A percentile compares a stretch with the other conserved stretches of the same genome.
Conservation (phyloP, 1,139 yeast genomes). For the Sugiyamaella pinicola region DNA sequence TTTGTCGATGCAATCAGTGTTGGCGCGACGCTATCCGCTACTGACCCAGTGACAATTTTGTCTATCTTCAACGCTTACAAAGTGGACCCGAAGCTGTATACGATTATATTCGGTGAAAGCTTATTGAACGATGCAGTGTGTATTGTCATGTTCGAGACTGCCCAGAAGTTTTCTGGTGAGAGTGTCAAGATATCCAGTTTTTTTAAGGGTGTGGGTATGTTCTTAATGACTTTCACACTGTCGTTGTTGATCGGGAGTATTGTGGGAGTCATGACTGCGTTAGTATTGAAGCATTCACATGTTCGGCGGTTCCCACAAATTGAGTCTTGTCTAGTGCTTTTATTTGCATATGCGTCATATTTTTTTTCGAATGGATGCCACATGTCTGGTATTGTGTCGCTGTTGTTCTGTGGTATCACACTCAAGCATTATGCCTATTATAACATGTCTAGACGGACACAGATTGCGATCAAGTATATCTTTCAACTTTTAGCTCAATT, state of each 20-base stretch:
- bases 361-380: constrained; percentile 98
- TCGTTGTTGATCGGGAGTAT: constrained; percentile 89
- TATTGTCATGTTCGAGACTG: constrained; percentile 98
- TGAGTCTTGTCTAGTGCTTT: constrained; percentile 87
- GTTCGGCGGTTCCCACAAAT: constrained; percentile 93
- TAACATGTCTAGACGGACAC: constrained; percentile 97
- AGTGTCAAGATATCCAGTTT: constrained; percentile 72
- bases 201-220: constrained; percentile 92
- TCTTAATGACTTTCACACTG: constrained; percentile 89
- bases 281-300: constrained; percentile 87
- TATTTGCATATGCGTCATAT: constrained; percentile 94
- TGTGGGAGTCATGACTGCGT: constrained; percentile 85
- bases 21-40: constrained; percentile 96
- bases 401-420: constrained; percentile 94
- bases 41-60: constrained; percentile 96
- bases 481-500: constrained; percentile 93
- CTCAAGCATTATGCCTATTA: constrained; percentile 95
- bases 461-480: constrained; percentile 91
- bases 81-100: constrained; percentile 95
- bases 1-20: constrained; percentile 96
- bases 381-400: constrained; percentile 97
- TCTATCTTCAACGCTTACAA: constrained; percentile 96
- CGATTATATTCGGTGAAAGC: constrained; percentile 96
- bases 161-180: constrained; percentile 93
- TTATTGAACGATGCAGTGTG: constrained; percentile 95